Evolutionary conservation across 2,329 filamentous ascomycete species (phyloP), one percentile per base, ranked within the genome.

Genomic region (Fusarium albidum): DNA sequence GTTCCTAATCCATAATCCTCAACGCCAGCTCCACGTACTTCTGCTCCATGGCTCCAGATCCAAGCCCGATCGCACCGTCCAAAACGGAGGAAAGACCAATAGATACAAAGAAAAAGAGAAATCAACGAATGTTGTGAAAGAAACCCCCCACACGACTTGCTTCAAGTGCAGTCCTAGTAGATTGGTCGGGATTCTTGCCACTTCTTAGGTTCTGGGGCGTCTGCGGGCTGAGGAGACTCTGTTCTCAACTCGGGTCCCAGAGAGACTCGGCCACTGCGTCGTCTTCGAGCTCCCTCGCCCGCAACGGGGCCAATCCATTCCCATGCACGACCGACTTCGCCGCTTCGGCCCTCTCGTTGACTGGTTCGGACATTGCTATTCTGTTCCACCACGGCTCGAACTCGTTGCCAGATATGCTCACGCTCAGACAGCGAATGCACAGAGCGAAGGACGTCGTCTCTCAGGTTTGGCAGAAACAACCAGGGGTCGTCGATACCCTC

Each of bases 301-400:
- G 76, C 72, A 14, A 79, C 75, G 12, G 84, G 82, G 1, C 86
- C 86, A 57, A 89, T 88, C 86, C 86, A 89, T 68, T 89, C 86
- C 86, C 86, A 89, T 1, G 85, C 86, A 25, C 85, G 78, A 25
- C 84, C 84, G 26, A 89, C 81, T 67, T 89, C 86, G 28, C 86
- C 86, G 63, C 81, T 87, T 46, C 79, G 76, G 39, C 88, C 74
- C 82, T 89, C 77, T 78, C 92, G 76, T 82, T 93, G 74, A 75
- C 82, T 79, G 0, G 83, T 91, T 34, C 95, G 84, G 13, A 99
- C 89, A 68, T 99, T 99, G 55, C 91, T 90, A 72, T 99, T 99
- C 73, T 88, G 87, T 74, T 99, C 95, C 1, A 99, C 93, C 45
- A 98, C 89, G 44, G 81, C 84, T 63, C 86, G 84, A 15, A 99